Evolutionary conservation across 345 rosid genomes (phyloP).

Genomic region (Excoecaria agallocha): DNA sequence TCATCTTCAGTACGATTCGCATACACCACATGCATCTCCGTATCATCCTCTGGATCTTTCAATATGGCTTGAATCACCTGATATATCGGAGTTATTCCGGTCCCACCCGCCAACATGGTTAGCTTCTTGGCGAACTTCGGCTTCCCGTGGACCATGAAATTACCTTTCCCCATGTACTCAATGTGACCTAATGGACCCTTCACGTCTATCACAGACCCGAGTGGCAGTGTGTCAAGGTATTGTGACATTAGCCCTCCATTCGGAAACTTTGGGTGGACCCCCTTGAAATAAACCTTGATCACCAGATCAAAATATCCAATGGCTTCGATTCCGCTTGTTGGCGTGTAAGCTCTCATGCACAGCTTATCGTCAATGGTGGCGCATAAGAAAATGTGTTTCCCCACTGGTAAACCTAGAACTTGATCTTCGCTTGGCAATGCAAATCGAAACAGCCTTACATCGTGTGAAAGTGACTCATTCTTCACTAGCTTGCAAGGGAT

Average conservation of each 20-base stretch:
- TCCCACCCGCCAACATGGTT: conserved; percentile 92
- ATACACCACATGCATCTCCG: conserved; percentile 80
- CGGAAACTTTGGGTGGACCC: conserved; percentile 71
- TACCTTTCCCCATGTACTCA: conserved; percentile 70
- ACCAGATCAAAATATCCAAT: conserved; percentile 79
- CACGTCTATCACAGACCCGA: conserved; percentile 62
- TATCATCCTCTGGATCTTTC: conserved; percentile 70
- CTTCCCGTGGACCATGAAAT: conserved; percentile 69
- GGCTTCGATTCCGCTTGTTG: conserved; percentile 58
- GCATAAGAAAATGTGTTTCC: conserved; percentile 81
- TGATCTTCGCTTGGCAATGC: conserved; percentile 73
- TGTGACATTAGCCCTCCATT: conserved; percentile 90
- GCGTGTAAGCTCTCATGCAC: conserved; percentile 88
- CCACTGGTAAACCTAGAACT: conserved; percentile 67
- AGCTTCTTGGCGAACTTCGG: conserved; percentile 73
- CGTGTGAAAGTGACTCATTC: conserved; percentile 69
- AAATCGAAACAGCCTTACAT: conserved; percentile 61
- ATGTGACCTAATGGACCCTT: conserved; percentile 92
- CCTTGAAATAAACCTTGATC: conserved; percentile 75
- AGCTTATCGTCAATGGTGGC: conserved; percentile 62
- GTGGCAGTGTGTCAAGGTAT: conserved; percentile 55
- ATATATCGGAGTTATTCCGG: conserved; percentile 87
- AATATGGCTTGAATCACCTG: conserved; percentile 75
- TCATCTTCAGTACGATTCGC: conserved; percentile 89
- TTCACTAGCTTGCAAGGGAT: conserved; percentile 67